A percentile compares a stretch with the other conserved stretches of the same genome.
These are phyloP conservation scores for Sorghum bicolor DNA, from an alignment of 176 grass and related monocot species.

Conservation along the genomic window Sorghum_bicolor_NCBIv3 NC_012872.2:7149501-7150000, in stretches of 20 bases:
- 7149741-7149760: constrained; percentile 51
- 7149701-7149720: constrained; percentile 98
- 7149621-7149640: constrained; percentile 99
- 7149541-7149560: background rate
- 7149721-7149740: constrained; percentile 58
- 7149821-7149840: constrained; percentile 69
- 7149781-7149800: constrained; percentile 77
- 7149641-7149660: constrained; percentile 86
- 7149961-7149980: background rate
- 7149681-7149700: constrained; percentile 99
- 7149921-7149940: constrained; percentile 3
- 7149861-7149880: constrained; percentile 85
- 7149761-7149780: constrained; percentile 72
- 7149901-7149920: constrained; percentile 69
- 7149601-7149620: constrained; percentile 92
- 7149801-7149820: constrained; percentile 88
- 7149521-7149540: background rate
- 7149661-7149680: constrained; percentile 95
- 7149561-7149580: background rate
- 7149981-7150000: background rate
- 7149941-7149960: background rate
- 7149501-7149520: background rate
- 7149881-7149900: constrained; percentile 79
- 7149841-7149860: constrained; percentile 85
- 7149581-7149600: background rate